phyloP scores from a whole-genome alignment of 495 filamentous ascomycete genomes.

The Aspergillus leporis region DNA sequence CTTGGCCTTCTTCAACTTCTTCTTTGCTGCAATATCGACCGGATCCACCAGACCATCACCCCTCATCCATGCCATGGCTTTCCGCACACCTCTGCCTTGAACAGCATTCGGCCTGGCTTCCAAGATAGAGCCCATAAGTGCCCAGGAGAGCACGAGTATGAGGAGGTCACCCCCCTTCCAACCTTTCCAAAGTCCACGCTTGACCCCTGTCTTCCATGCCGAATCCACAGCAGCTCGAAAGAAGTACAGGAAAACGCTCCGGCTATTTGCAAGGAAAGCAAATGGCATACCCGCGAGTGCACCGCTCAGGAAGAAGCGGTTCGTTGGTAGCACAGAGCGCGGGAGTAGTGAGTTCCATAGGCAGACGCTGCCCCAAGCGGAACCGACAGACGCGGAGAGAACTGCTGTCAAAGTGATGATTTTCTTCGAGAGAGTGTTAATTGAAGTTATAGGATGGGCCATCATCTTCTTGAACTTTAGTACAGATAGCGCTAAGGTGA shows the following conservation, averaged over 20 bases:
- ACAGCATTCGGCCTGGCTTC: conserved; percentile 69
- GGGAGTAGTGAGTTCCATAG: conserved; percentile 80
- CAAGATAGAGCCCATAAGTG: conserved; percentile 75
- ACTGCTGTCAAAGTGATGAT: conserved; percentile 73
- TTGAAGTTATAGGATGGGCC: conserved; percentile 60
- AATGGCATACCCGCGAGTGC: conserved; percentile 77
- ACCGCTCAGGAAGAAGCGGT: conserved; percentile 86
- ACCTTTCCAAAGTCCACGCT: conserved; percentile 79
- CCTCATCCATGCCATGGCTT: conserved; percentile 69
- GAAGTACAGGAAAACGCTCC: conserved; percentile 67
- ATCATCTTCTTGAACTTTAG: conserved; percentile 66
- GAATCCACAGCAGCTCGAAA: conserved; percentile 73
- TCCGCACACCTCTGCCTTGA: conserved; percentile 65
- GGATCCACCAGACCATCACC: conserved; percentile 66
- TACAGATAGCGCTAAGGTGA: conserved; percentile 68
- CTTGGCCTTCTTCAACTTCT: conserved; percentile 31
- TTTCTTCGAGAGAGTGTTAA: conserved; percentile 59
- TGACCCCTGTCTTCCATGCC: conserved; percentile 87
- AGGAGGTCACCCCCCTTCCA: conserved; percentile 79
- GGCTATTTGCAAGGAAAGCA: conserved; percentile 67
- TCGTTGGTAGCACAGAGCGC: conserved; percentile 68
- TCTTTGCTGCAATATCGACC: conserved; percentile 32
- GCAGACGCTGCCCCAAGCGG: conserved; percentile 84
- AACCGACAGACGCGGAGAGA: conserved; percentile 74
- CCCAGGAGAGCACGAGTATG: conserved; percentile 76